Conservation (phyloP, 345 rosid species). For the Kandelia obovata region DNA sequence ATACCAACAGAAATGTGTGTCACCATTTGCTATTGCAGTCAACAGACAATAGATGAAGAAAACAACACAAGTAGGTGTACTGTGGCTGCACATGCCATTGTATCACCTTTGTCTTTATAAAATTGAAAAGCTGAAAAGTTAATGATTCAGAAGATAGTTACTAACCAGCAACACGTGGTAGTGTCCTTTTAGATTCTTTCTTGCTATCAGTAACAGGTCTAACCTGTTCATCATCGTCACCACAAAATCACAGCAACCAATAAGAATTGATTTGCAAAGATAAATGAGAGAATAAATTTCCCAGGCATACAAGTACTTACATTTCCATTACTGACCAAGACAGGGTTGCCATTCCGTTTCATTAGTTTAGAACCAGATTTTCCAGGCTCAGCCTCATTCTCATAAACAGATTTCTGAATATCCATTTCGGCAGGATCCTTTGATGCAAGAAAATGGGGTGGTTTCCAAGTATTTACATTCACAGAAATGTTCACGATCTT, state of each 20-base stretch:
- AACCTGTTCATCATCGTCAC: conserved; percentile 42
- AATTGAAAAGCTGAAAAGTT: neutral
- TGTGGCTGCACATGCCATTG: no score
- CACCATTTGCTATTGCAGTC: neutral
- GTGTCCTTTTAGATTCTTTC: conserved; percentile 39
- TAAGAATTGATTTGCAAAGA: neutral
- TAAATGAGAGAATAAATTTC: neutral
- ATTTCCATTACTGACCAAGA: conserved; percentile 51
- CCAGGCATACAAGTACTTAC: conserved; percentile 40
- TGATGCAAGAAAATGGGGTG: conserved; percentile 39
- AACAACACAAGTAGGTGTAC: neutral
- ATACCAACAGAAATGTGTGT: neutral
- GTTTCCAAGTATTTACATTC: conserved; percentile 54
- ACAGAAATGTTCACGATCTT: conserved; percentile 41
- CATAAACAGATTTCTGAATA: conserved; percentile 37
- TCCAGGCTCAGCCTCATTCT: conserved; percentile 29
- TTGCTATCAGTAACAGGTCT: conserved; percentile 31
- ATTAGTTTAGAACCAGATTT: conserved; percentile 35
- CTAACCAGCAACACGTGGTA: conserved; percentile 60
- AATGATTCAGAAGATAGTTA: conserved; percentile 1
- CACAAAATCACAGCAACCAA: neutral
- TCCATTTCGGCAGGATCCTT: conserved; percentile 41
- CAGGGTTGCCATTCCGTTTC: conserved; percentile 36
- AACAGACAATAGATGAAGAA: neutral
- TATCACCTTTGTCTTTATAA: neutral